Conservation (phyloP, 306 rosid genomes). For the Dryas octopetala region DNA sequence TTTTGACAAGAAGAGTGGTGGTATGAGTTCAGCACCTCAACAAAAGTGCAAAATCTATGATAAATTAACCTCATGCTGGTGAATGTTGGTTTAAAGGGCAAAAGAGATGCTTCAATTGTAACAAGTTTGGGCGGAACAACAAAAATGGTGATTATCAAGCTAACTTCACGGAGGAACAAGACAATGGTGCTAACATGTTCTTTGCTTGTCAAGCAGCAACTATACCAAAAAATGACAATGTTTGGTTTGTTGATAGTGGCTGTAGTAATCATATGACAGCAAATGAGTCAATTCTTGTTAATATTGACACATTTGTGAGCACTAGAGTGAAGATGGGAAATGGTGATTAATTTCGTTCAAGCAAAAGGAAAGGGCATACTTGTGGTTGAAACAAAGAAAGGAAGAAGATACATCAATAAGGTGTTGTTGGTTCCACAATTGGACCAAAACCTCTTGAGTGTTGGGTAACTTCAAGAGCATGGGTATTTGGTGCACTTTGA, state of each 20-base stretch:
- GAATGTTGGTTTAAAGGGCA: neutral
- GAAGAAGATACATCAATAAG: neutral
- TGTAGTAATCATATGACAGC: neutral
- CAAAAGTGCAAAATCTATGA: neutral
- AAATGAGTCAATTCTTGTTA: neutral
- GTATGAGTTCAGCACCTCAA: too few species aligned
- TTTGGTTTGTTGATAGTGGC: neutral
- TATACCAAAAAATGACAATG: too few species aligned
- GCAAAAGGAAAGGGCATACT: neutral
- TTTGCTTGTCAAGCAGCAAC: neutral
- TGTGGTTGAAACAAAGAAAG: neutral
- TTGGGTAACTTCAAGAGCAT: neutral
- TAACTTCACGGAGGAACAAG: neutral
- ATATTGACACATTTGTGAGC: too few species aligned
- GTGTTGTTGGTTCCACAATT: neutral
- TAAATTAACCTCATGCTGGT: neutral
- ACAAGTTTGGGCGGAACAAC: too few species aligned
- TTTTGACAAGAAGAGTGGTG: neutral
- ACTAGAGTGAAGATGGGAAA: too few species aligned
- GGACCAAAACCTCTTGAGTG: neutral
- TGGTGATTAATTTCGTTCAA: neutral
- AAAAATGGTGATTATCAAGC: neutral
- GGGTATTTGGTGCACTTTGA: too few species aligned
- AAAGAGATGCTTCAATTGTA: neutral
- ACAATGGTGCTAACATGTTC: neutral